Evolutionary conservation across 2,329 filamentous ascomycete species (phyloP), one percentile per base, ranked within the genome.

Genomic region (Cryphonectria parasitica): DNA sequence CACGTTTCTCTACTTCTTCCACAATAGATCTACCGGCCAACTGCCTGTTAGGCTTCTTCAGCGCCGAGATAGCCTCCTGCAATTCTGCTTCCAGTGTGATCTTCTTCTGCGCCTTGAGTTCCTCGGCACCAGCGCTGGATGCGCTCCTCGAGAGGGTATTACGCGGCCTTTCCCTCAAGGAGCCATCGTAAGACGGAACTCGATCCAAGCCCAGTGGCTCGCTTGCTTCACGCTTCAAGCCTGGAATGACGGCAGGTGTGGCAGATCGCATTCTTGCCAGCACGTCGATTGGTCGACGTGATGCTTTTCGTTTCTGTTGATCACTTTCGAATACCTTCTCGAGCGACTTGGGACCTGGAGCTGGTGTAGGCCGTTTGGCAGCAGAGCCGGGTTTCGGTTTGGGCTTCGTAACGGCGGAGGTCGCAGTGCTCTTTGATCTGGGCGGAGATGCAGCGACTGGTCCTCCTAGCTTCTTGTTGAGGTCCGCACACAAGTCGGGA

Each of bases 401-500:
- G 10, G 80, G 79, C 72, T 83, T 84, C 52, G 76, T 75, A 1
- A 78, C 80, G 19, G 82, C 79, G 6, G 80, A 61, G 45, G 73
- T 78, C 73, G 84, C 87, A 22, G 81, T 76, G 22, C 83, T 76
- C 74, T 83, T 88, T 13, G 85, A 82, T 74, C 88, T 89, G 0
- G 83, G 78, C 10, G 85, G 81, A 4, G 90, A 86, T 31, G 87
- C 81, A 71, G 89, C 87, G 11, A 88, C 83, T 1, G 92, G 92
- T 0, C 92, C 92, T 22, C 93, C 92, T 5, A 95, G 85, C 78
- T 94, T 94, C 73, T 89, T 89, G 78, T 91, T 94, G 71, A 95
- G 89, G 5, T 86, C 84, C 63, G 90, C 86, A 75, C 92, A 93
- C 19, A 90, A 83, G 49, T 91, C 88, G 0, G 92, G 92, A n/a